These are phyloP conservation scores for Gaeumannomyces sp. DNA, from an alignment of 2,329 filamentous ascomycete genomes.

Conservation along the genomic window DNA sequence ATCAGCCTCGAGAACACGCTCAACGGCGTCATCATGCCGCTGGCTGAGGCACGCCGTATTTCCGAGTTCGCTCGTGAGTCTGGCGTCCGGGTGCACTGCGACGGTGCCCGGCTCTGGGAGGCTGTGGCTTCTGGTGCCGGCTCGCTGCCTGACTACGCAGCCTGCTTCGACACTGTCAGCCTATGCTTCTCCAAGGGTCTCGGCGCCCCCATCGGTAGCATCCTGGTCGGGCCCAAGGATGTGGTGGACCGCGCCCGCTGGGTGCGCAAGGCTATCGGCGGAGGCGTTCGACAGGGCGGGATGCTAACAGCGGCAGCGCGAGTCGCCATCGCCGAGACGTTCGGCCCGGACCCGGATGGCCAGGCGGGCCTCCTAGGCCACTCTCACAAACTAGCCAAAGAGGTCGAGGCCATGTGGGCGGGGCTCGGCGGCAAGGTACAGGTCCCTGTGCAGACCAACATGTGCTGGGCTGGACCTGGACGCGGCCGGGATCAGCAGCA, in stretches of 20 bases:
- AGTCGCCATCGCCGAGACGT: slow-evolving; percentile 74
- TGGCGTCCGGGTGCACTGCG: slow-evolving; percentile 40
- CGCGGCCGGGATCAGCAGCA: slow-evolving; percentile 40
- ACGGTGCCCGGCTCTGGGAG: slow-evolving; percentile 48
- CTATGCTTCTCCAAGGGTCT: slow-evolving; percentile 49
- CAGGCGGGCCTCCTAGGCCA: slow-evolving; percentile 55
- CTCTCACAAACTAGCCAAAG: slow-evolving; percentile 57
- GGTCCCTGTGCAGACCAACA: slow-evolving; percentile 78
- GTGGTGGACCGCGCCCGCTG: slow-evolving; percentile 65
- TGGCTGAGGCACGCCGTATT: slow-evolving; percentile 65
- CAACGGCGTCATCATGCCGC: slow-evolving; percentile 70
- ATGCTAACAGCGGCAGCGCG: slow-evolving; percentile 69
- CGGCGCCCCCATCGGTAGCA: slow-evolving; percentile 45
- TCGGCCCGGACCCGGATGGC: slow-evolving; percentile 50
- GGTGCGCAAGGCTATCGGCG: slow-evolving; percentile 75
- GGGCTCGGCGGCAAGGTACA: slow-evolving; percentile 60
- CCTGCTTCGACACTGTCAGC: slow-evolving; percentile 52
- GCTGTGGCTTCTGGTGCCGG: slow-evolving; percentile 37
- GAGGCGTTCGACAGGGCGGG: slow-evolving; percentile 70
- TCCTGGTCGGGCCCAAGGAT: slow-evolving; percentile 36
- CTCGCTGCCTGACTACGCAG: slow-evolving; percentile 33
- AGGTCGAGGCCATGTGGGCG: slow-evolving; percentile 58
- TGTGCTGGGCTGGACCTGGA: slow-evolving; percentile 80
- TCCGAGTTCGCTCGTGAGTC: slow-evolving; percentile 57
- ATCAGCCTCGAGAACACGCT: slow-evolving; percentile 85